Base-by-base conservation (phyloP, 805 yeast species). In the Cyberlindnera japonica region DNA sequence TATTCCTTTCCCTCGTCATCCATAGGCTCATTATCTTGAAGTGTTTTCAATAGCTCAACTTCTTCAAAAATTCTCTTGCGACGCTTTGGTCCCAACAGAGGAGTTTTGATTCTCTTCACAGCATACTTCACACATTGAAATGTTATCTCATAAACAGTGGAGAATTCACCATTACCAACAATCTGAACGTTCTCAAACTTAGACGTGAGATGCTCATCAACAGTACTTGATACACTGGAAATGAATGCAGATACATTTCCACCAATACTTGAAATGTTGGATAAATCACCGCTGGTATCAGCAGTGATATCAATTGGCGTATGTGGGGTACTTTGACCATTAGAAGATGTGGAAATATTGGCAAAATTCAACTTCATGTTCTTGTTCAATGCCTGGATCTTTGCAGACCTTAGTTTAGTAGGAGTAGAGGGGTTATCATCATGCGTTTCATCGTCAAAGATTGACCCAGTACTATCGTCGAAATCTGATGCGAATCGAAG, bases 91-190 rank as follows among this genome's bases (percentile, higher is more conserved):
- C 83, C 74, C 45, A 63, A 47, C 24, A 79, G 63, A 22, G 81
- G 83, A 37, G 78, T 75, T 55, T 83, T 87, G 20, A 93, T 79
- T 44, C 95, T 72, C 62, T 93, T 93, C 38, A 93, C 93, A 0
- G 98, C 98, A 61, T 80, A 88, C 53, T 59, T 79, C 35, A 74
- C 72, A 38, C 72, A 69, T 45, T 80, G 79, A 54, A 79, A 83
- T 13, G 78, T 71, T 31, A 91, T 91, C 47, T 84, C 84, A 61
- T 79, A 93, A 14, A 95, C 99, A 17, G 78, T 69, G 3, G 96
- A 88, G 55, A 93, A 93, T 61, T 88, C 95, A 18, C 99, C 98
- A 25, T 75, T 68, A 3, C 96, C 96, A 17, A 91, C 66, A 33
- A 81, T 64, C 32, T 72, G 71, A 32, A 91, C 90, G 47, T 82